phyloP scores from a whole-genome alignment of 73 alveolate genomes.

The Durusdinium trenchii region DNA sequence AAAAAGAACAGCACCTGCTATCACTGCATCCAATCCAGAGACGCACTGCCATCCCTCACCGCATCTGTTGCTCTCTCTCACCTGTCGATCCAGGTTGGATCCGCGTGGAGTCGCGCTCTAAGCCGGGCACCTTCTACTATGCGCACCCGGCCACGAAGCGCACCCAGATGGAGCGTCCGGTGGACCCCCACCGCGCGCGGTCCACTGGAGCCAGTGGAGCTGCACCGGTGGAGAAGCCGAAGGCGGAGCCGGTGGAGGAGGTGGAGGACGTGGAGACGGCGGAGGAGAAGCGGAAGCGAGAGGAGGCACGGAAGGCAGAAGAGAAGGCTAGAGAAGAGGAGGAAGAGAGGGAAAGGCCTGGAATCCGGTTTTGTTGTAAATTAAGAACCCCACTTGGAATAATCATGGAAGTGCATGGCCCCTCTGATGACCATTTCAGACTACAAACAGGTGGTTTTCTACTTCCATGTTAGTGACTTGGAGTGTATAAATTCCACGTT shows the following conservation, averaged over 20 bases:
- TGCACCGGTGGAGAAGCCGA: slow-evolving; percentile 7
- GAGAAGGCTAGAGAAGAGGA: slow-evolving; percentile 45
- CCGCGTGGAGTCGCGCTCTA: slow-evolving; percentile 79
- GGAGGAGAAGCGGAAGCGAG: slow-evolving; percentile 47
- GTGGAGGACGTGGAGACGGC: slow-evolving; percentile 16
- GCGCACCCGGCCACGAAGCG: slow-evolving; percentile 92
- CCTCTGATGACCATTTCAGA: too few relatives aligned
- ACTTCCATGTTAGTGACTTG: too few relatives aligned
- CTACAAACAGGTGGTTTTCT: too few relatives aligned
- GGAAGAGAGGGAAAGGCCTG: slow-evolving; percentile 49
- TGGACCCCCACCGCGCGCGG: slow-evolving; percentile 48
- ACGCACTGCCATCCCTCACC: too few relatives aligned
- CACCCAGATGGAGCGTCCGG: slow-evolving; percentile 82
- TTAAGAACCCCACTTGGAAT: too few relatives aligned
- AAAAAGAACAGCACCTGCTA: too few relatives aligned
- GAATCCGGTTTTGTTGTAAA: too few relatives aligned
- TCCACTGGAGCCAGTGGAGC: background rate
- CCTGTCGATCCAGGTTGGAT: slow-evolving; percentile 43
- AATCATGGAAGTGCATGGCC: too few relatives aligned
- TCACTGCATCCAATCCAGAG: too few relatives aligned
- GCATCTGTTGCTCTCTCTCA: background rate
- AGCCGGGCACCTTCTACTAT: slow-evolving; percentile 87
- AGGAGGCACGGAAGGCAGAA: slow-evolving; percentile 3
- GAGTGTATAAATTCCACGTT: too few relatives aligned
- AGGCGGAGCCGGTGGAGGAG: slow-evolving; percentile 7